Percentiles rank a stretch among this genome's conserved stretches.
Evolutionary conservation across 148 eudicot species (phyloP).

Genomic region (Mesembryanthemum crystallinum): DNA sequence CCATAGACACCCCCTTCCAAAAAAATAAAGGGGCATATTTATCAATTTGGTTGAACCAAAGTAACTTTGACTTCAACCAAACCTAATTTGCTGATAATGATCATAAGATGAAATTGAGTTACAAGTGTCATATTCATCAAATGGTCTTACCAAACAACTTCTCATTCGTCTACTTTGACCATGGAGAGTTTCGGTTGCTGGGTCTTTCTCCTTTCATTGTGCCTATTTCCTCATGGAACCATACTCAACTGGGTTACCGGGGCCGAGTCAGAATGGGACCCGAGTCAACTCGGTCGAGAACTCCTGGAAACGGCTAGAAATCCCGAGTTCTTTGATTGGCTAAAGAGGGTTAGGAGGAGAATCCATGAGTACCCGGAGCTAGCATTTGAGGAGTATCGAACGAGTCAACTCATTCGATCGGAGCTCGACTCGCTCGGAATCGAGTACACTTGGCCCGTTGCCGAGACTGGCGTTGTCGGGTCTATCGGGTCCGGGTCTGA

Average conservation of each 20-base stretch:
- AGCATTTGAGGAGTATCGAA: slow-evolving; percentile 32
- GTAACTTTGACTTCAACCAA: too few relatives aligned
- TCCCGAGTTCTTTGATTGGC: slow-evolving; percentile 37
- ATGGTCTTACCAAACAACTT: too few relatives aligned
- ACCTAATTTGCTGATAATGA: too few relatives aligned
- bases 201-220: neutral
- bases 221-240: neutral
- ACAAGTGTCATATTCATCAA: too few relatives aligned
- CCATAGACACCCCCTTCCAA: too few relatives aligned
- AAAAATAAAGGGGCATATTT: too few relatives aligned
- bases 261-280: slow-evolving; percentile 1
- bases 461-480: slow-evolving; percentile 39
- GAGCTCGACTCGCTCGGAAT: slow-evolving; percentile 38
- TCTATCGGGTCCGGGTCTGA: slow-evolving; percentile 33
- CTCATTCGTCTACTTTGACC: neutral
- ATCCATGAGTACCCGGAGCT: slow-evolving; percentile 46
- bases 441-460: slow-evolving; percentile 36
- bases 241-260: neutral
- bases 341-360: slow-evolving; percentile 34
- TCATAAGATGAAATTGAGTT: too few relatives aligned
- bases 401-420: slow-evolving; percentile 36
- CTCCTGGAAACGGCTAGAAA: slow-evolving; percentile 28
- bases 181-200: neutral
- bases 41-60: too few relatives aligned
- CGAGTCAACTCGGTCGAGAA: slow-evolving; percentile 15